Conservation (phyloP, 805 yeast species). For the Ogataea polymorpha region DNA sequence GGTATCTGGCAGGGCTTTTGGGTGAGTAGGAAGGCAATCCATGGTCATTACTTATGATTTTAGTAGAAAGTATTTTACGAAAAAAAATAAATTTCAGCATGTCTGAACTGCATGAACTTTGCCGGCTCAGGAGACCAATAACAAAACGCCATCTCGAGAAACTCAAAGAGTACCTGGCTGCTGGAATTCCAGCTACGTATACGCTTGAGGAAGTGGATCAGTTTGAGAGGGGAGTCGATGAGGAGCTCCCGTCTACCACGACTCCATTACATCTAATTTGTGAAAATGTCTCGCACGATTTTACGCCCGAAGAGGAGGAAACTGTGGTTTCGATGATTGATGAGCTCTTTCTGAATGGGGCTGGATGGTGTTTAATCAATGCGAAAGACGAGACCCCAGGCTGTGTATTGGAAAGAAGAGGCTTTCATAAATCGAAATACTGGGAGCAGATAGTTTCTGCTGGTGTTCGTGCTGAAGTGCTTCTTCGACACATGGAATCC, state of each 20-base stretch:
- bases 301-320: constrained; percentile 39
- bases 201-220: constrained; percentile 74
- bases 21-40: constrained; percentile 5
- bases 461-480: constrained; percentile 85
- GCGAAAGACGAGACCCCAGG: constrained; percentile 78
- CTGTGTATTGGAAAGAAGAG: constrained; percentile 62
- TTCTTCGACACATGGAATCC: constrained; percentile 67
- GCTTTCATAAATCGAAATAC: constrained; percentile 36
- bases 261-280: constrained; percentile 77
- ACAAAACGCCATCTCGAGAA: constrained; percentile 39
- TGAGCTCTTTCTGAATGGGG: constrained; percentile 75
- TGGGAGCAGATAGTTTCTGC: constrained; percentile 65
- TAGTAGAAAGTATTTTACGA: constrained; percentile 1
- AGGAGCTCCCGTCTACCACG: constrained; percentile 49
- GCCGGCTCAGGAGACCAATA: constrained; percentile 55
- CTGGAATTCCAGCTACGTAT: constrained; percentile 80
- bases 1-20: constrained; percentile 35
- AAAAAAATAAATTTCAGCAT: constrained; percentile 30
- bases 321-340: constrained; percentile 56
- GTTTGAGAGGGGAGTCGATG: constrained; percentile 43
- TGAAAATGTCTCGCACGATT: constrained; percentile 45
- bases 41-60: neutral
- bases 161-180: constrained; percentile 45
- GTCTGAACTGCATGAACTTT: constrained; percentile 74
- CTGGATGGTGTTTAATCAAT: constrained; percentile 86